phyloP scores from a whole-genome alignment of 441 rosid genomes.

The Gossypium gossypioides region DNA sequence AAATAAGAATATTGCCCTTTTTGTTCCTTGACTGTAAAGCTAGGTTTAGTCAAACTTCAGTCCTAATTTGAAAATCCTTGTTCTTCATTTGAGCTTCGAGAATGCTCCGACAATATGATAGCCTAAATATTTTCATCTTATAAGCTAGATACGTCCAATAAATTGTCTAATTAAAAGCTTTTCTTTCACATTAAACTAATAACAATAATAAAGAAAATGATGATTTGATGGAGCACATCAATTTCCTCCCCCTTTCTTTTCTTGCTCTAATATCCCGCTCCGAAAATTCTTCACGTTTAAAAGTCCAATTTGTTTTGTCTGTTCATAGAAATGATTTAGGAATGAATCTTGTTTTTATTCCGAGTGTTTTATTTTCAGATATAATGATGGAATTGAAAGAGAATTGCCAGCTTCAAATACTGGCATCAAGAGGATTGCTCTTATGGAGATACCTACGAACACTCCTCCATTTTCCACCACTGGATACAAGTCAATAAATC shows the following conservation, averaged over 20 bases:
- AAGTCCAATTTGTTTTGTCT: neutral
- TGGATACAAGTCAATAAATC: conserved; percentile 9
- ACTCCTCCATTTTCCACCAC: conserved; percentile 16
- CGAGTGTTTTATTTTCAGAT: conserved; percentile 16
- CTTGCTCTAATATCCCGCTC: neutral
- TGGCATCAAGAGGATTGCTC: conserved; percentile 42
- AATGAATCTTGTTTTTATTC: neutral
- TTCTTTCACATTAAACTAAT: neutral
- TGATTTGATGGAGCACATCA: neutral
- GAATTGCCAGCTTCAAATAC: conserved; percentile 19
- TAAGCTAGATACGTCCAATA: neutral
- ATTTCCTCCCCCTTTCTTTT: neutral
- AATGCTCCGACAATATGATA: neutral
- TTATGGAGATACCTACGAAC: conserved; percentile 40
- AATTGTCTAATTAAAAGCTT: neutral
- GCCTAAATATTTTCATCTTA: neutral
- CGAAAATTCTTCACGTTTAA: neutral
- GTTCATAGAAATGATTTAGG: conserved; percentile 2
- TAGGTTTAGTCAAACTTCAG: neutral
- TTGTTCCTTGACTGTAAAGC: neutral
- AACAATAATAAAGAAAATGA: neutral
- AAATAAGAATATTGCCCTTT: neutral
- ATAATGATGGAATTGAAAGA: conserved; percentile 20
- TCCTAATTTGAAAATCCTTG: neutral
- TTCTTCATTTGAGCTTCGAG: neutral